These are phyloP conservation scores for Phialocephala sp. DNA, from an alignment of 2,329 filamentous ascomycete genomes.

Conservation along the genomic window DNA sequence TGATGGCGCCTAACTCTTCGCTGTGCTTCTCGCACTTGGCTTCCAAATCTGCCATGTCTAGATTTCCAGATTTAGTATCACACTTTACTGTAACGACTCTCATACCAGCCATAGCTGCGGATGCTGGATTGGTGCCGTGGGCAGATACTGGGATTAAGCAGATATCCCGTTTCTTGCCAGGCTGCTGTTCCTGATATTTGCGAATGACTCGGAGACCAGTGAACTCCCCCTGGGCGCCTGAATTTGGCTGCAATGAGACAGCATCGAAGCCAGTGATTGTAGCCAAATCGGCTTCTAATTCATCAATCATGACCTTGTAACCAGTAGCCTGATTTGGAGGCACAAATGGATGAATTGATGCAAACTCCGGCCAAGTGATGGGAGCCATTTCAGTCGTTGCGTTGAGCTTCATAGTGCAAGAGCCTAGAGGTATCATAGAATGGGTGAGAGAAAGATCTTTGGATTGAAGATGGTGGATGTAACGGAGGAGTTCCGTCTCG, in stretches of 20 bases:
- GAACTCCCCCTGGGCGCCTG: constrained; percentile 94
- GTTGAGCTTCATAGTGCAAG: constrained; percentile 98
- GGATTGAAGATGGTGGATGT: constrained; percentile 91
- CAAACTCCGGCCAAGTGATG: constrained; percentile 76
- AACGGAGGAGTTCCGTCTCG: constrained; percentile 91
- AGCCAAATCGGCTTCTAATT: constrained; percentile 77
- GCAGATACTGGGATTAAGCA: constrained; percentile 95
- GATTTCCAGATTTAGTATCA: constrained; percentile 83
- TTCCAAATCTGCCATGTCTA: constrained; percentile 85
- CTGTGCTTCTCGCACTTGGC: constrained; percentile 88
- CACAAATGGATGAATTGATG: constrained; percentile 82
- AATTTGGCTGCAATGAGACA: constrained; percentile 93
- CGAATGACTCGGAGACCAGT: constrained; percentile 87
- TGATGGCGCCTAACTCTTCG: constrained; percentile 86
- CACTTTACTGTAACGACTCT: constrained; percentile 92
- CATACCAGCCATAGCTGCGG: constrained; percentile 95
- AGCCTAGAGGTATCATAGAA: constrained; percentile 97
- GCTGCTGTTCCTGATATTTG: constrained; percentile 76
- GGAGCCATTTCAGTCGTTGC: constrained; percentile 92
- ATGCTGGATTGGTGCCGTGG: constrained; percentile 94
- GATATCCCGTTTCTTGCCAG: constrained; percentile 78
- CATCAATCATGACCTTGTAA: constrained; percentile 71
- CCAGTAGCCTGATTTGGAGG: constrained; percentile 67
- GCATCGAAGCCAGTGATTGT: constrained; percentile 88
- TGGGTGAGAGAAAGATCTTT: constrained; percentile 94